Percentiles rank a stretch among this genome's conserved stretches.
phyloP scores from a whole-genome alignment of 148 eudicot genomes.

The Agrostemma githago region DNA sequence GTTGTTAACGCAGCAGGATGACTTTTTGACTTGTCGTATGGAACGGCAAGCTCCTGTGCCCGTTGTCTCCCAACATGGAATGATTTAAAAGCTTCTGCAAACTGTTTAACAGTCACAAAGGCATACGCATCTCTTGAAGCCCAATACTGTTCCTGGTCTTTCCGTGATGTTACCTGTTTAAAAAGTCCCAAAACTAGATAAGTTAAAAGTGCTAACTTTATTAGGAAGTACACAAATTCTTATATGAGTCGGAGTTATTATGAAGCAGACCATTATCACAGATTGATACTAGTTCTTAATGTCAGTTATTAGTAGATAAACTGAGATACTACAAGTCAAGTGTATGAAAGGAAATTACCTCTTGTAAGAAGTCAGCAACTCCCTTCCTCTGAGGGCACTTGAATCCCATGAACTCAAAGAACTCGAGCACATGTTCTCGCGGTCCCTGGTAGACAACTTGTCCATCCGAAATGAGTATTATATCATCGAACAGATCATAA shows the following conservation, averaged over 20 bases:
- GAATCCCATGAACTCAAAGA: constrained; percentile 84
- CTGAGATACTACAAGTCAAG: neutral
- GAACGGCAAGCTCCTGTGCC: constrained; percentile 54
- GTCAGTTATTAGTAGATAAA: too few relatives aligned
- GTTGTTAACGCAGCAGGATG: constrained; percentile 81
- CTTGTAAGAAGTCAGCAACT: constrained; percentile 87
- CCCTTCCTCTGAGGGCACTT: constrained; percentile 89
- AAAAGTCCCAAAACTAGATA: constrained; percentile 2
- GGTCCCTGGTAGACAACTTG: constrained; percentile 87
- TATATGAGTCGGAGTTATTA: too few relatives aligned
- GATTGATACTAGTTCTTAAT: too few relatives aligned
- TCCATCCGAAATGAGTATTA: constrained; percentile 79
- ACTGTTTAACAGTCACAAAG: constrained; percentile 54
- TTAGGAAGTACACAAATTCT: neutral
- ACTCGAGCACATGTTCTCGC: constrained; percentile 68
- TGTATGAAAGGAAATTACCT: constrained; percentile 33
- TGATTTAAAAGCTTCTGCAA: constrained; percentile 65
- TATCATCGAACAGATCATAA: constrained; percentile 75
- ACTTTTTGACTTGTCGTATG: constrained; percentile 63
- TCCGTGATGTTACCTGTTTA: constrained; percentile 75
- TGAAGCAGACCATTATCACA: too few relatives aligned
- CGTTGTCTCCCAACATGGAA: constrained; percentile 65
- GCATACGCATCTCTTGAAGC: constrained; percentile 40
- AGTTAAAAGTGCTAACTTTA: too few relatives aligned
- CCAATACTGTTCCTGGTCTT: constrained; percentile 93